Base-by-base conservation (phyloP, 1,284 basidiomycete species). In the Vanrija humicola region DNA sequence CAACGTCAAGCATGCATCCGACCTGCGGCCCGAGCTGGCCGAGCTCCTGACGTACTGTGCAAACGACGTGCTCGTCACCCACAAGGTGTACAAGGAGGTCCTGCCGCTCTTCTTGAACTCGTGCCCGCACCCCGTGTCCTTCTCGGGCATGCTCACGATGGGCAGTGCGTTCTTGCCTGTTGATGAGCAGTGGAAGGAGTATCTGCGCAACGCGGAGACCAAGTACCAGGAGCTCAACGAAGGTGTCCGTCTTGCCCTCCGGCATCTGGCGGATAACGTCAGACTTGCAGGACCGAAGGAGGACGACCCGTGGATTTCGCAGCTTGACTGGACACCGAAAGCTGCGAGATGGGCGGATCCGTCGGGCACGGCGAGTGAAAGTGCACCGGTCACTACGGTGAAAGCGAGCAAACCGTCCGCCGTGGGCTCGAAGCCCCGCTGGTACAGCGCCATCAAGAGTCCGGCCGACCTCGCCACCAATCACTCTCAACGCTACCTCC, bases 311-410 rank as follows among this genome's bases (percentile, higher is more conserved):
- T 98, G 94, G 94, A 78, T 92, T 16, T 83, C 81, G 47, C 96
- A 99, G 73, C 79, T 98, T 50, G 94, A 99, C 73, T 98, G 95
- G 95, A 86, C 88, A 2, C 90, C 90, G 0, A 98, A 98, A 75
- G 80, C 84, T 3, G 85, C 86, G n/a, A 84, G 87, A 66, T 79
- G 77, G 74, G n/a, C 63, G 1, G 68, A 69, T 25, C 60, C 51
- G 34, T 46, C 49, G 18, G 59, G 39, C 6, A 43, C 46, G 40
- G 47, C 34, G 14, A 39, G n/a, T 8, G 6, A 39, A 15, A 18
- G 8, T 23, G 16, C 38, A 6, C 28, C 46, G 25, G 9, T 25
- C 14, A 5, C 38, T 6, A 8, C 40, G 42, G 6, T 6, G 21
- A 25, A 39, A 15, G 38, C 39, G 2, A 18, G 16, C 5, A 19